Evolutionary conservation across 306 rosid species (phyloP).

Genomic region (Benincasa hispida): DNA sequence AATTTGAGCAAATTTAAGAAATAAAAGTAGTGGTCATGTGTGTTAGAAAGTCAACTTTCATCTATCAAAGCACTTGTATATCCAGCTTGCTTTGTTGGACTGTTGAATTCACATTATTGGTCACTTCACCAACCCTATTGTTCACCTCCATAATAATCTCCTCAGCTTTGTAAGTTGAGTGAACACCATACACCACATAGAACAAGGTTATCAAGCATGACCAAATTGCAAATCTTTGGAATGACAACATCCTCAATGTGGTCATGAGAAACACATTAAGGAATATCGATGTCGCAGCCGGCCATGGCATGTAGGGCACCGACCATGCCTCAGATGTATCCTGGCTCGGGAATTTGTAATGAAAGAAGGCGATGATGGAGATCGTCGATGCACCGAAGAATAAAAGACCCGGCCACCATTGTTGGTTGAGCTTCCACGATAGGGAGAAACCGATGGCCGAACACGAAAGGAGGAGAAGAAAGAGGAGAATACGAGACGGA

Average conservation of each 20-base stretch:
- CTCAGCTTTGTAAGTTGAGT: slow-evolving; percentile 72
- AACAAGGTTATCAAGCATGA: slow-evolving; percentile 48
- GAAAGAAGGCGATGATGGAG: slow-evolving; percentile 43
- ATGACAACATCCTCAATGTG: slow-evolving; percentile 38
- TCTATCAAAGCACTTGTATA: slow-evolving; percentile 35
- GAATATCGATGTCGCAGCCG: slow-evolving; percentile 59
- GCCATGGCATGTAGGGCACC: slow-evolving; percentile 95
- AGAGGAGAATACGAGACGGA: slow-evolving; percentile 37
- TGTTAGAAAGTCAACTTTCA: background rate
- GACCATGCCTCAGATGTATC: slow-evolving; percentile 31
- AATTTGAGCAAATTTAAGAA: background rate
- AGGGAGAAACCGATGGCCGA: slow-evolving; percentile 55
- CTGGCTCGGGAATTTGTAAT: slow-evolving; percentile 30
- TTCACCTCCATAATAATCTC: slow-evolving; percentile 27
- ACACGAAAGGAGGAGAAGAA: slow-evolving; percentile 56
- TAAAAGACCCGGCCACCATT: slow-evolving; percentile 43
- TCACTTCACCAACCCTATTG: slow-evolving; percentile 15
- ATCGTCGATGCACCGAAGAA: slow-evolving; percentile 39
- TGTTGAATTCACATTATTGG: slow-evolving; percentile 18
- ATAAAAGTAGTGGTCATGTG: background rate
- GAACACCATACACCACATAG: slow-evolving; percentile 85
- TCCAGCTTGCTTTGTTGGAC: slow-evolving; percentile 46
- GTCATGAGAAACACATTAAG: slow-evolving; percentile 76
- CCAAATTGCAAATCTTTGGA: slow-evolving; percentile 67
- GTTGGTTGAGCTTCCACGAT: slow-evolving; percentile 51